phyloP scores from a whole-genome alignment of 2,329 filamentous ascomycete genomes.

The Thelonectria discophora region DNA sequence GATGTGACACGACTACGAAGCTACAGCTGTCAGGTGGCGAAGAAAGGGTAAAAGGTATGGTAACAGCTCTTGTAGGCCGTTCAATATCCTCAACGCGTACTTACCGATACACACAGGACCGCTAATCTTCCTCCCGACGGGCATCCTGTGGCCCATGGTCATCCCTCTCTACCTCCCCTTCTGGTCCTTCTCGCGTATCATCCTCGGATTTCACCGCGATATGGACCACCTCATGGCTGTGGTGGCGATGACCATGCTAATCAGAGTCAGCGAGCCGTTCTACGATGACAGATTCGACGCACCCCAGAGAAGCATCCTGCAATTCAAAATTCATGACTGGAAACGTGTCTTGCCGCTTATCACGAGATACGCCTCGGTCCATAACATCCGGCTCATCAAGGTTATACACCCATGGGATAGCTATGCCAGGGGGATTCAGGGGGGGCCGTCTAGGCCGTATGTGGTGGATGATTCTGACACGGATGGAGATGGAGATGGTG shows the following conservation, averaged over 20 bases:
- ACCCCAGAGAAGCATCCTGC: not conserved
- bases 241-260: not conserved
- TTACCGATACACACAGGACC: not conserved
- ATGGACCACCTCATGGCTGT: not conserved
- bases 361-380: too few relatives aligned
- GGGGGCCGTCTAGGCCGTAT: too few relatives aligned
- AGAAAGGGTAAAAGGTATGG: not conserved
- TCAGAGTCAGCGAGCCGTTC: not conserved
- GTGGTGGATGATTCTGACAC: too few relatives aligned
- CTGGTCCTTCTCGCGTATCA: not conserved
- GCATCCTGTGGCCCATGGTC: not conserved
- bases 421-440: too few relatives aligned
- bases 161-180: not conserved
- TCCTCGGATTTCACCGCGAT: not conserved
- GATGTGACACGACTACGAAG: not conserved
- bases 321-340: not conserved
- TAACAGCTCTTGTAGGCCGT: not conserved
- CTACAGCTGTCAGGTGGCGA: not conserved
- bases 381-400: too few relatives aligned
- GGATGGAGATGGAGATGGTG: too few relatives aligned
- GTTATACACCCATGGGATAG: too few relatives aligned
- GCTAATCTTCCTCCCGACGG: not conserved
- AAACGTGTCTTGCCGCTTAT: not conserved
- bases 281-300: not conserved
- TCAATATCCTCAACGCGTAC: not conserved